Conservation (phyloP, 257 asterid genomes). For the Buddleja alternifolia region DNA sequence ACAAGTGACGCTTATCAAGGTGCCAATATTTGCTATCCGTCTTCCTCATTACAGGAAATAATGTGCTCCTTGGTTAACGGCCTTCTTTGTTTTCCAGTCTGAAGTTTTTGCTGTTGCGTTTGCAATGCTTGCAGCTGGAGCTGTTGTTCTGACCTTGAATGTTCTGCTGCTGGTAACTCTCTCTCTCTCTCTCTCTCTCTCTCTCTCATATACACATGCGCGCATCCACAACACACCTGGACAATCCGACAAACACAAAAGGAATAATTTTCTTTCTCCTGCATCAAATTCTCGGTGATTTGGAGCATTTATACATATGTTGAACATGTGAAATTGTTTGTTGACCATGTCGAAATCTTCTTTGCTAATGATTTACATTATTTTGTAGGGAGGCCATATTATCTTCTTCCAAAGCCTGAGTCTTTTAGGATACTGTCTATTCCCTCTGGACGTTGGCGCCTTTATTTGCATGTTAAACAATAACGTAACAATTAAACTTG, state of each 20-base stretch:
- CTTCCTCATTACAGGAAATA: slow-evolving; percentile 3
- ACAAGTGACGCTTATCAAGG: not conserved
- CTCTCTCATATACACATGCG: not conserved
- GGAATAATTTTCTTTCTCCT: slow-evolving; percentile 14
- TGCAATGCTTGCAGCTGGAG: slow-evolving; percentile 93
- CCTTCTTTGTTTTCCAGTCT: slow-evolving; percentile 55
- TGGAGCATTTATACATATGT: not conserved
- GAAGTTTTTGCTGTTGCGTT: slow-evolving; percentile 98
- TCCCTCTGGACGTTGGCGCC: slow-evolving; percentile 88
- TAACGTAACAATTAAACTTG: slow-evolving; percentile 72
- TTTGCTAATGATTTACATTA: slow-evolving; percentile 12
- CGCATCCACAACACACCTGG: too few relatives aligned
- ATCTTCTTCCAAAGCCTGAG: slow-evolving; percentile 97
- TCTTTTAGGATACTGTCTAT: slow-evolving; percentile 90
- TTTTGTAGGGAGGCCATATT: slow-evolving; percentile 86
- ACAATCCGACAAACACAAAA: not conserved
- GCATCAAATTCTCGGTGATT: not conserved
- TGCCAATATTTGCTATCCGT: slow-evolving; percentile 13
- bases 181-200: not conserved
- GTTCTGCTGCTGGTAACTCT: slow-evolving; percentile 82
- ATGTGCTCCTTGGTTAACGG: slow-evolving; percentile 16
- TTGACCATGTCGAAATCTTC: not conserved
- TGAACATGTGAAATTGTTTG: not conserved
- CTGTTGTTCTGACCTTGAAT: slow-evolving; percentile 86
- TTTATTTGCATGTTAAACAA: slow-evolving; percentile 80